Evolutionary conservation across 371 early-diverging fungal species (phyloP), one percentile per base, ranked within the genome.

Genomic region (Lichtheimia ramosa): DNA sequence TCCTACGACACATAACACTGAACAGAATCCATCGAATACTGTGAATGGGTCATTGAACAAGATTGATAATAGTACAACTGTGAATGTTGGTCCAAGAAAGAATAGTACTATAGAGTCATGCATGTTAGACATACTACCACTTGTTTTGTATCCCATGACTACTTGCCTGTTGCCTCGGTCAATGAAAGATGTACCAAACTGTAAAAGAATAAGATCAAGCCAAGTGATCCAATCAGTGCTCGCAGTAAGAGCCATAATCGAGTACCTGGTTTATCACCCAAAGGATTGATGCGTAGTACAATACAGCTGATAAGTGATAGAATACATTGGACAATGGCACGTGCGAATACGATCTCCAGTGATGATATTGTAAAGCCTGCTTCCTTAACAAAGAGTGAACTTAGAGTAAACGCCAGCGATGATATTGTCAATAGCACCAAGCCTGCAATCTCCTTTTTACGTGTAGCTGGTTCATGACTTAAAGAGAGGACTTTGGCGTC

Each of bases 21-120:
- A 75, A 2, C 86, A 82, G 0, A 79, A 21, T 0, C 74, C 70
- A 58, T 93, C 91, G 43, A 87, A 74, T 3, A 57, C 42, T 0
- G 82, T 86, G 53, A 88, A 88, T 0, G 86, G 75, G 63, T 93
- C 93, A 25, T 80, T 73, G 7, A 92, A 73, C n/a, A 82, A 68
- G 39, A 87, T 27, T 21, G 76, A 61, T 5, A 88, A 88, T n/a
- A 90, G 58, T 21, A 92, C 69, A 10, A 90, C 85, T 2, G 91
- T 92, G 57, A 92, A 87, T 6, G 85, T 81, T 5, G 94, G 92
- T 1, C 87, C 87, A 15, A 89, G 82, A 64, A 92, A 93, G 68
- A 92, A 92, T 8, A 92, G 63, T 7, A 89, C 80, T 79, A 43
- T 18, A 42, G 46, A 51, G n/a, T n/a, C n/a, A 50, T 7, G 23